Evolutionary conservation across 768 basidiomycete species (phyloP), one percentile per base, ranked within the genome.

Genomic region (Pisolithus marmoratus): DNA sequence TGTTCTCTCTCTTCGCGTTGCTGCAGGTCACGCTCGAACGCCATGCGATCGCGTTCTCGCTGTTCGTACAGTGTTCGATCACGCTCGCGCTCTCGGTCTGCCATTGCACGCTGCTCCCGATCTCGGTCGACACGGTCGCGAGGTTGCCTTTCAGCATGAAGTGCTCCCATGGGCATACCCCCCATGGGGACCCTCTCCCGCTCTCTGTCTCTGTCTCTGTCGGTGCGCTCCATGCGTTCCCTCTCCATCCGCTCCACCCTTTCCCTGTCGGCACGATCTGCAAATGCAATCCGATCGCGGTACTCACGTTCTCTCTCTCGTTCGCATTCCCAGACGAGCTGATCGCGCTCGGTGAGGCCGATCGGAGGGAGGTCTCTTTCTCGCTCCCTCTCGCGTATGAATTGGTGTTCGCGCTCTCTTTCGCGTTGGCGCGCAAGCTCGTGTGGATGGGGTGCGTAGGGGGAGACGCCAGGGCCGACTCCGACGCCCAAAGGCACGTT

Each of bases 371-470:
- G 23, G 20, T 31, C 31, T 22, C 46, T 36, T 34, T 47, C 43
- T 26, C 43, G 43, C 17, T 44, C 43, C 4, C 43, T 23, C 15
- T 65, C 62, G 1, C 62, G 64, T 38, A 62, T 61, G 34, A 57
- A 62, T 1, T 65, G 62, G 31, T 46, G 55, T 37, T 59, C 54
- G 8, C 60, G 36, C 17, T 57, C 56, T 8, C 50, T 17, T 22
- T 65, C 64, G 48, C 62, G 63, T n/a, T 64, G 63, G 23, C 63
- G 61, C 22, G 52, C 20, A 24, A 54, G 54, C 23, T 67, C 67
- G 11, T 67, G 65, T 17, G 49, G 31, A 1, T 60, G 55, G 23
- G 57, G 56, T 2, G 36, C 23, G n/a, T 43, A 34, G 1, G 38
- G 38, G 11, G 41, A 12, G 23, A 43, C 29, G 9, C 46, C 46